Base-by-base conservation (phyloP, 108 stramenopile genomes). In the Parmales sp. region DNA sequence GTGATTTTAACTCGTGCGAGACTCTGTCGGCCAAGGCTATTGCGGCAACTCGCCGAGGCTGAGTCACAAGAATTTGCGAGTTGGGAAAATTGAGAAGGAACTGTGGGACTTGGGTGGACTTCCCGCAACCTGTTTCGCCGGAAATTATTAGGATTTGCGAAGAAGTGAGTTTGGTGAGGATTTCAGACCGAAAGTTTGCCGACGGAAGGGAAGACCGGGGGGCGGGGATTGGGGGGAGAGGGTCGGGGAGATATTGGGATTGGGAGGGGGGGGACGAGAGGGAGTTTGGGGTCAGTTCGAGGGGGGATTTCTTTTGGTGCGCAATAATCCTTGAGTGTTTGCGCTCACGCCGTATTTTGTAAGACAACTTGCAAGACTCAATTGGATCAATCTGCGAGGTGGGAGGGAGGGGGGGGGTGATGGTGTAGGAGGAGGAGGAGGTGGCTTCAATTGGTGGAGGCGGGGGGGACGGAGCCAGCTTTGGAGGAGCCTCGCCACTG, bases 11-110 rank as follows among this genome's bases (percentile, higher is more conserved):
- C 71, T 96, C 94, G 22, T 69, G 50, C 18, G 93, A 82, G 19
- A 96, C 92, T 28, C 94, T 88, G 43, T 94, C 83, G 5, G 93
- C 93, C 11, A 96, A 76, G n/a, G 88, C 74, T 16, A 84, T 90
- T 43, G 94, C 93, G 36, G 90, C 86, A 29, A 96, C 86, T 50
- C 88, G 76, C 37, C 94, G 76, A 25, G 95, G 93, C 79, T 96
- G 92, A 5, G 95, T 92, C 0, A 92, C 90, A 49, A 93, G 64
- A 63, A 86, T 83, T 54, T 84, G 70, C 1, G 75, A 51, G 23
- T 64, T 63, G 63, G 69, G 45, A 26, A 67, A 68, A 25, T 94
- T 89, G 51, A 91, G 54, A 1, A 95, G 45, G 39, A 86, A 87
- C 65, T 95, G 94, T 4, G 91, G 92, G 5, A 93, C 72, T 74